Base-by-base conservation (phyloP, 345 rosid genomes). In the Eucalyptus tenuipes region DNA sequence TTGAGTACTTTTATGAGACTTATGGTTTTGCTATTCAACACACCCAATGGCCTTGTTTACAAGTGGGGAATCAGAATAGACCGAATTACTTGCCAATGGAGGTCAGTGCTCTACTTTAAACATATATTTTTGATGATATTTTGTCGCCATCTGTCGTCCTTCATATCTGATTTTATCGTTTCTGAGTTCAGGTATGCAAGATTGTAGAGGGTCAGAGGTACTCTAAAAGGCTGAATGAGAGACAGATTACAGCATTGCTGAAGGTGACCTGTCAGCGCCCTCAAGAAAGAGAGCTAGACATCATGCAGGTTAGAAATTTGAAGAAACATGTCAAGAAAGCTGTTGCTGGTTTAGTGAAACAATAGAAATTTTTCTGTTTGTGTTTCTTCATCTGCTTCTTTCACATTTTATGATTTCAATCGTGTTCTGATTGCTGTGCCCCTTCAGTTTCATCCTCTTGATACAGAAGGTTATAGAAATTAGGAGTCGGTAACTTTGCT, bases 171-270 rank as follows among this genome's bases (percentile, higher is more conserved):
- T 45, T 25, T 18, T 61, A 31, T 24, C 18, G 3, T 8, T 57
- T 85, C 29, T 48, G 10, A 53, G 29, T 31, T 79, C 68, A 97
- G 99, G 99, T 97, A 18, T 96, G 99, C 93, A 98, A 97, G 93
- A 97, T 98, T 79, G 99, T 97, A 13, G 99, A 98, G 92, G 99
- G 99, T 44, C 99, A 98, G 90, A 92, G 99, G 92, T 98, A 98
- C 89, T 95, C 99, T 2, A 98, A 97, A 91, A 93, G 99, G 87
- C 89, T 98, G 90, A 98, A 98, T 89, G 99, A 98, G 90, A 97
- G 94, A 87, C 99, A 98, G 92, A 97, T 98, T 59, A 96, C 99
- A 87, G 96, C 96, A 88, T 91, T 98, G 92, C 91, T 97, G 92
- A 95, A 93, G 92, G 99, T 95, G 89, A 96, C 99, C 88, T 98